These are phyloP conservation scores for Spinellus fusiger DNA, from an alignment of 192 early-diverging fungal species.

Conservation along the genomic window DNA sequence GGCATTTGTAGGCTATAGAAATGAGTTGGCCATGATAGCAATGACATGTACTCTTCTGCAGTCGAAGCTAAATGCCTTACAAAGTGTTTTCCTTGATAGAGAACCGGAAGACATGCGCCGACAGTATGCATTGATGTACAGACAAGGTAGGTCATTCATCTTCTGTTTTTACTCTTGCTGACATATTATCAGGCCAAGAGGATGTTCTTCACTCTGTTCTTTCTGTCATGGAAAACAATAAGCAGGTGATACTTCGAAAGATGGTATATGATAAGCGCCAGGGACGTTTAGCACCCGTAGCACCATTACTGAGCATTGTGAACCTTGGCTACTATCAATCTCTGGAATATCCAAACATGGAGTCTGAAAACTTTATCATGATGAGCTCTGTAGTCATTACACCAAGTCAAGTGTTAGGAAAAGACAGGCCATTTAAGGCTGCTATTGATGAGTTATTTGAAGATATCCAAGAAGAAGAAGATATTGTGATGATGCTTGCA, in stretches of 20 bases:
- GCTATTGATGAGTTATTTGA: slow-evolving; percentile 19
- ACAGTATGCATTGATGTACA: slow-evolving; percentile 47
- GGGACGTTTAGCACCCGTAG: not conserved
- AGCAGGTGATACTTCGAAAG: slow-evolving; percentile 1
- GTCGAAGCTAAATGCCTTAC: slow-evolving; percentile 30
- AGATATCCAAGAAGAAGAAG: slow-evolving; percentile 23
- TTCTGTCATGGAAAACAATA: not conserved
- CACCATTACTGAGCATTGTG: slow-evolving; percentile 22
- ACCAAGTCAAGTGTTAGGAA: slow-evolving; percentile 2
- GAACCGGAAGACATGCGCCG: slow-evolving; percentile 10
- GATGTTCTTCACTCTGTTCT: slow-evolving; percentile 11
- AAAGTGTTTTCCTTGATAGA: not conserved
- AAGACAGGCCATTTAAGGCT: slow-evolving; percentile 7
- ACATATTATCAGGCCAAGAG: slow-evolving; percentile 22
- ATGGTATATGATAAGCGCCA: slow-evolving; percentile 5
- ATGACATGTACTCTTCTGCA: slow-evolving; percentile 40
- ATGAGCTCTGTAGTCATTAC: slow-evolving; percentile 11
- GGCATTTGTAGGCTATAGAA: slow-evolving; percentile 42
- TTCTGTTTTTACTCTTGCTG: not conserved
- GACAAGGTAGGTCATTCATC: slow-evolving; percentile 29
- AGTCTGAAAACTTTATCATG: not conserved
- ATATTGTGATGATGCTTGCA: slow-evolving; percentile 23
- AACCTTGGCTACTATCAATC: slow-evolving; percentile 5
- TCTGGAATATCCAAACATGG: not conserved
- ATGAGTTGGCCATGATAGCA: slow-evolving; percentile 52